Conservation (phyloP, 2,329 filamentous ascomycete species). For the Alternaria novae-zelandiae region DNA sequence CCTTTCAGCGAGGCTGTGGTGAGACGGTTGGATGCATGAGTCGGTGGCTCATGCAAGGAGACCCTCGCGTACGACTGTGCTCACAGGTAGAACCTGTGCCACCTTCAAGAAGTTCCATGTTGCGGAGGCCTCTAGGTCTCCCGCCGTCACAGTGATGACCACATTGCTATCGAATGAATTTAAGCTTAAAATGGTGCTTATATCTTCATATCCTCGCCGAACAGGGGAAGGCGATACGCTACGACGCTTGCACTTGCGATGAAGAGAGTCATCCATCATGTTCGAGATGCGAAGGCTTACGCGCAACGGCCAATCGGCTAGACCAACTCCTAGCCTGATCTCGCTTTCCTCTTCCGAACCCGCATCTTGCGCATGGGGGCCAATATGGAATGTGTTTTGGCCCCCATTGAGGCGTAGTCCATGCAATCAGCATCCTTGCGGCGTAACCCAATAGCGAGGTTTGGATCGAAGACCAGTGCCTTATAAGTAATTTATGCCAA, state of each 20-base stretch:
- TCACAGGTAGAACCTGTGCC: background rate
- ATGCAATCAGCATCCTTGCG: background rate
- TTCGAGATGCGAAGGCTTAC: background rate
- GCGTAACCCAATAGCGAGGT: conserved; percentile 13
- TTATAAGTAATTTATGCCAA: background rate
- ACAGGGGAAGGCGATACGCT: background rate
- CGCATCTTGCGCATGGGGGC: background rate
- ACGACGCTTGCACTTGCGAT: background rate
- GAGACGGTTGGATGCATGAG: conserved; percentile 32
- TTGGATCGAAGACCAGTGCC: background rate
- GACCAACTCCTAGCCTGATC: background rate
- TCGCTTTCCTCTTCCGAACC: background rate
- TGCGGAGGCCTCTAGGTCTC: no score
- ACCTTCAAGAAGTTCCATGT: background rate
- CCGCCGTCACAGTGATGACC: background rate
- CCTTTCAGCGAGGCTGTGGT: conserved; percentile 39
- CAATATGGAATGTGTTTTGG: background rate
- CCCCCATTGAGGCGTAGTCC: conserved; percentile 7
- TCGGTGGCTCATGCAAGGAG: background rate
- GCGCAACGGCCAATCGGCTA: background rate
- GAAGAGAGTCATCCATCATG: background rate
- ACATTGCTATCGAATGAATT: background rate
- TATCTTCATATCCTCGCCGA: background rate
- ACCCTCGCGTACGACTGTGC: background rate
- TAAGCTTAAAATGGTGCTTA: background rate